phyloP scores from a whole-genome alignment of 1,284 basidiomycete genomes.

The Phylloporus gajari region DNA sequence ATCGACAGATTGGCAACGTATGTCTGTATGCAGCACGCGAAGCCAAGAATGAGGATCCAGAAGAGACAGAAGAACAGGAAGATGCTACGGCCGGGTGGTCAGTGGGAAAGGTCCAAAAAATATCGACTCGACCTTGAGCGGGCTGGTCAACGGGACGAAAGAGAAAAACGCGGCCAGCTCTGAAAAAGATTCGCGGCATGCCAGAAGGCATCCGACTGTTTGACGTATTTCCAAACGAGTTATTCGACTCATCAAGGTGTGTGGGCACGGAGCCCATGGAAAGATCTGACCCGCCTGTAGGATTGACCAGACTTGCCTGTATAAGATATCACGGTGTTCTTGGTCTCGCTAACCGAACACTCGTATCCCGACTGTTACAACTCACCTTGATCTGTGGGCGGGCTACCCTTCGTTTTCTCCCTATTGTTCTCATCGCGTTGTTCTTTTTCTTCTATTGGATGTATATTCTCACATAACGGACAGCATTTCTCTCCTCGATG shows the following conservation, averaged over 20 bases:
- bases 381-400: too few relatives aligned
- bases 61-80: constrained; percentile 89
- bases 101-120: constrained; percentile 79
- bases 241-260: constrained; percentile 93
- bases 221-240: constrained; percentile 98
- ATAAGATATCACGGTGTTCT: constrained; percentile 92
- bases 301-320: constrained; percentile 94
- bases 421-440: too few relatives aligned
- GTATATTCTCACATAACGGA: too few relatives aligned
- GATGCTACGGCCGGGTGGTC: constrained; percentile 88
- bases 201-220: constrained; percentile 93
- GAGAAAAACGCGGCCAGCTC: constrained; percentile 60
- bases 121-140: constrained; percentile 35
- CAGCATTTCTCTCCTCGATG: too few relatives aligned
- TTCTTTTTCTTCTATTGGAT: too few relatives aligned
- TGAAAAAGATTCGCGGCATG: constrained; percentile 89
- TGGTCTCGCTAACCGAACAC: constrained; percentile 92
- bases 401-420: too few relatives aligned
- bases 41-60: constrained; percentile 92
- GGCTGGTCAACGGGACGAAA: constrained; percentile 46
- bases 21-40: constrained; percentile 93
- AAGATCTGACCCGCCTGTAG: constrained; percentile 51
- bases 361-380: too few relatives aligned
- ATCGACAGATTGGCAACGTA: constrained; percentile 96
- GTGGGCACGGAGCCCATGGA: constrained; percentile 18